Conservation (phyloP, 805 yeast species). For the Pichia thaimueangensis region DNA sequence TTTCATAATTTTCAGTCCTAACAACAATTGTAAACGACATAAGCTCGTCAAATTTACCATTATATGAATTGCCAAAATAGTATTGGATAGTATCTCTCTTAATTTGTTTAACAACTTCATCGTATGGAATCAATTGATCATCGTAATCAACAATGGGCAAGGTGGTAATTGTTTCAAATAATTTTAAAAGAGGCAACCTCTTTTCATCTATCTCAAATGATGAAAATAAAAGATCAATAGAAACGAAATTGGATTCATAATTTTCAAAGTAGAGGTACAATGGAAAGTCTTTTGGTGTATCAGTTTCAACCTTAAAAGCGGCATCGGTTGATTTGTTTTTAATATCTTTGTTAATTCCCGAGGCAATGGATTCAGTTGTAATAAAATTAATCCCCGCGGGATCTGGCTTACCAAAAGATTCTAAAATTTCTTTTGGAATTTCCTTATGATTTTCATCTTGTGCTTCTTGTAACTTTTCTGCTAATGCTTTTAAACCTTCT, state of each 20-base stretch:
- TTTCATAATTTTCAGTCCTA: constrained; percentile 51
- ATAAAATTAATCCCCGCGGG: constrained; percentile 71
- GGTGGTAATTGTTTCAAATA: constrained; percentile 62
- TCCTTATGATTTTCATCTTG: constrained; percentile 62
- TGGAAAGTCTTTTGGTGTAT: constrained; percentile 47
- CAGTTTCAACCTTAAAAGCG: constrained; percentile 18
- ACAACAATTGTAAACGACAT: constrained; percentile 57
- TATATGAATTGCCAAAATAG: constrained; percentile 49
- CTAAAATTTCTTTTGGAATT: constrained; percentile 63
- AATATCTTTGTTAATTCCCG: constrained; percentile 40
- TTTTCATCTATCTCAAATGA: constrained; percentile 45
- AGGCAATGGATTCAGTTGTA: constrained; percentile 55
- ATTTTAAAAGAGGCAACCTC: constrained; percentile 57
- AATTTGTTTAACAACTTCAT: constrained; percentile 66
- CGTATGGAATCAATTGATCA: constrained; percentile 57
- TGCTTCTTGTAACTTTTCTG: constrained; percentile 51
- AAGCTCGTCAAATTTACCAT: constrained; percentile 59
- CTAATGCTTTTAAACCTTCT: constrained; percentile 50
- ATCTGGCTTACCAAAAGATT: constrained; percentile 63
- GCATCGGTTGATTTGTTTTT: constrained; percentile 19
- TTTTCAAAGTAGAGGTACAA: constrained; percentile 73
- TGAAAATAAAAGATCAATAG: constrained; percentile 55
- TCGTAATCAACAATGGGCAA: constrained; percentile 62
- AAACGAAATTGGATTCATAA: constrained; percentile 71
- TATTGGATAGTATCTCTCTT: constrained; percentile 68